Base-by-base conservation (phyloP, 768 basidiomycete genomes). In the Leccinellum luteum region DNA sequence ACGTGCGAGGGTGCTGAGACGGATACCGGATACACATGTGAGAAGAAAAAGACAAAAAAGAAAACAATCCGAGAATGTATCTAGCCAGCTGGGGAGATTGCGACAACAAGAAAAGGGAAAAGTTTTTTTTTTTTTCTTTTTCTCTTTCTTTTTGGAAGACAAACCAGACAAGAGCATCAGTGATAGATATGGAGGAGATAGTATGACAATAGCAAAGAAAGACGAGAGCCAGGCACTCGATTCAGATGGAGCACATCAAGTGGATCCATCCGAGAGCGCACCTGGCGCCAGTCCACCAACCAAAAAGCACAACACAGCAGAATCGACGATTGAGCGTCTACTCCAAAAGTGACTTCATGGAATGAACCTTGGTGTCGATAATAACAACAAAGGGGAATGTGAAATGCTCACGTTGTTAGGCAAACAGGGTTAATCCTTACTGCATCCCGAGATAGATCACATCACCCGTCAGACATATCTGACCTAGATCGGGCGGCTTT, bases 401-500 rank as follows among this genome's bases (percentile, higher is more conserved):
- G 44, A 47, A 14, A 51, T 55, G 21, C 49, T 32, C 45, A 34
- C 56, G 53, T 53, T 49, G 49, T 51, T 14, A 31, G 43, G 53
- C 41, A 41, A 19, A 43, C 41, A 19, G 41, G 41, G 41, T 43
- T 43, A 19, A 43, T 43, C 41, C 41, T 43, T 43, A 43, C 41
- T 19, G 41, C 19, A 43, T 43, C 41, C 41, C 41, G 41, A 19
- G 41, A 19, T 43, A 32, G 48, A 14, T 15, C 34, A 52, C 47
- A 31, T 54, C 54, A 41, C 41, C 27, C 48, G 35, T 66, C 55
- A 45, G 19, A 38, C 48, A 32, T 35, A 51, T 56, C 14, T 28
- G 59, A 27, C 59, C 58, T 48, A n/a, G 55, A 61, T 49, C 55
- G 58, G 13, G 51, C 19, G 21, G 48, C 47, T 6, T 57, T 57